Evolutionary conservation across 2,329 filamentous ascomycete species (phyloP).

Genomic region (Chrysoporthe austroafricana): DNA sequence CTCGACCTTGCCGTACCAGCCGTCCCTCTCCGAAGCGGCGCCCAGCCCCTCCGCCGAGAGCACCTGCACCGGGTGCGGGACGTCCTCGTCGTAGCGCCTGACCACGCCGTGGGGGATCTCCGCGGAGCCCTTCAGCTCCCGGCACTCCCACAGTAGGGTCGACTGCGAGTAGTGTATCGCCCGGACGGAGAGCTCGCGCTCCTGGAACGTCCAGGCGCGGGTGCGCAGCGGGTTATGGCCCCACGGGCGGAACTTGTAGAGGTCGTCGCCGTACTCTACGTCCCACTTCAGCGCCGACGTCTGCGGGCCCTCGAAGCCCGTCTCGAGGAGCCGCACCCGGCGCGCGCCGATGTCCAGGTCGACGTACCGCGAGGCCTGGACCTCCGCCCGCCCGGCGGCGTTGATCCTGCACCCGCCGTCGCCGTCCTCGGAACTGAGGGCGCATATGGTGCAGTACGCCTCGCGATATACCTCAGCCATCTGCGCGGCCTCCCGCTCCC

Average conservation of each 20-base stretch:
- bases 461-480: slow-evolving; percentile 32
- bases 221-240: slow-evolving; percentile 13
- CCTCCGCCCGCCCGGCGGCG: not conserved
- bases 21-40: not conserved
- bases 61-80: not conserved
- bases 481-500: slow-evolving; percentile 27
- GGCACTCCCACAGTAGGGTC: slow-evolving; percentile 28
- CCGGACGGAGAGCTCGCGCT: slow-evolving; percentile 23
- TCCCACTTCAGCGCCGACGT: slow-evolving; percentile 2
- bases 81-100: not conserved
- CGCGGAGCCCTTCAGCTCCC: slow-evolving; percentile 9
- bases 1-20: slow-evolving; percentile 18
- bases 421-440: slow-evolving; percentile 17
- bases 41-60: not conserved
- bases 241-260: not conserved
- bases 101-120: slow-evolving; percentile 5
- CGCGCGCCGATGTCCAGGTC: not conserved
- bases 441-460: slow-evolving; percentile 24
- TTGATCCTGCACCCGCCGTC: slow-evolving; percentile 12
- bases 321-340: not conserved
- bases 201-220: slow-evolving; percentile 29
- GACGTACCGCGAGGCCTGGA: not conserved
- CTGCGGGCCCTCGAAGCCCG: not conserved
- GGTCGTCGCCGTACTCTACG: slow-evolving; percentile 3
- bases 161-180: slow-evolving; percentile 23